Base-by-base conservation (phyloP, 345 rosid genomes). In the Aquilaria sinensis region DNA sequence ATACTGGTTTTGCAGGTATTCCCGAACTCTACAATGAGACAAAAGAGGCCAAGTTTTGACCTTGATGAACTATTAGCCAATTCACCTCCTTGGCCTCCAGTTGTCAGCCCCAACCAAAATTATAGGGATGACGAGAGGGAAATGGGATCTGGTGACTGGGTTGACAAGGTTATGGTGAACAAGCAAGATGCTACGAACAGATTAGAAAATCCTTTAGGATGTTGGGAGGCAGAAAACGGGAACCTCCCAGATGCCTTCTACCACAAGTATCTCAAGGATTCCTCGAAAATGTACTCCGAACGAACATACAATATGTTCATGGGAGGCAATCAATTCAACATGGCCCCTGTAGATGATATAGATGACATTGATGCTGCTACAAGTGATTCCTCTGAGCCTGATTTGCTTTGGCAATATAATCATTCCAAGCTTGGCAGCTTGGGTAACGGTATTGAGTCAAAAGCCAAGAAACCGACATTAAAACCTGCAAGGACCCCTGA, bases 41-140 rank as follows among this genome's bases (percentile, higher is more conserved):
- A 83, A 74, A 86, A 81, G 71, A 77, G 60, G 43, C 92, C 74
- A 51, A 88, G 89, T 80, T 80, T 86, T 59, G 97, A 94, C 72
- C 90, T 86, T 63, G 96, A 90, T 62, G 99, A 90, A 72, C 74
- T 90, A 34, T 75, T 80, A 62, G 97, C 83, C 51, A 90, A 88
- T 76, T 93, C 99, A 45, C 96, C 97, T 62, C 90, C 97, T 10
- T 93, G 96, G 96, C 97, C 96, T 47, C 97, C 99, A 3, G 84
- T 77, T 60, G 71, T 75, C 64, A 88, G 85, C 72, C 87, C 89
- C 41, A 76, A 71, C 75, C 87, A 79, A 77, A 83, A 71, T n/a
- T 75, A 74, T 13, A 65, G 80, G 60, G 97, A 90, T 12, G 97
- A 93, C 5, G 99, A 88, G 47, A 83, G 61, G 70, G 90, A 84